A percentile compares a stretch with the other conserved stretches of the same genome.
These are phyloP conservation scores for Mortierella sp. DNA, from an alignment of 371 early-diverging fungal species.

Conservation along the genomic window DNA sequence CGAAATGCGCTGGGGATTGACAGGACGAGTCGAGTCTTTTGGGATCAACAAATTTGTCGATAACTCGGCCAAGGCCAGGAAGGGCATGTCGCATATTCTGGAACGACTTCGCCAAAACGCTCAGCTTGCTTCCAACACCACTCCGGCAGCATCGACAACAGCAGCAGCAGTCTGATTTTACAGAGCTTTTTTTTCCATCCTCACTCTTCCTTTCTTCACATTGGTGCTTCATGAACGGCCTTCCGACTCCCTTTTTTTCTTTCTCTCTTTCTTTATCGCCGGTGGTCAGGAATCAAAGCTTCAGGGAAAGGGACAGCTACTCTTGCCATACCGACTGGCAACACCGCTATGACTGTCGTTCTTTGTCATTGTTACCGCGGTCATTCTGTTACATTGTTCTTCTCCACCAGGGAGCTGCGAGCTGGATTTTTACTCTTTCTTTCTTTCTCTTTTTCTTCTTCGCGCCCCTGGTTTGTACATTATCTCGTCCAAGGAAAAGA, in stretches of 20 bases:
- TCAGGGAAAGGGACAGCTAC: background rate
- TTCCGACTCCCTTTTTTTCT: no score
- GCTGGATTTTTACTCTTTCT: no score
- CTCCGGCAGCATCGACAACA: slow-evolving; percentile 3
- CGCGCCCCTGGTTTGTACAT: no score
- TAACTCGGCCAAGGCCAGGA: slow-evolving; percentile 81
- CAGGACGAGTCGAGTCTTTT: slow-evolving; percentile 82
- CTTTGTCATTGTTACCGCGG: background rate
- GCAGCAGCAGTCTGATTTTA: background rate
- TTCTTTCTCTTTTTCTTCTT: no score
- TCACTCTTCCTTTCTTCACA: no score
- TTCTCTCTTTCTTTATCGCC: no score
- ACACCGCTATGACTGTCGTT: background rate
- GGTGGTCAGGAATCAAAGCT: background rate
- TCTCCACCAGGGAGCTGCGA: no score
- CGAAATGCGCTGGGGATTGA: slow-evolving; percentile 85
- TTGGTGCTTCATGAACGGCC: no score
- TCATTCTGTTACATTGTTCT: background rate
- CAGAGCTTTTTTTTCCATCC: no score
- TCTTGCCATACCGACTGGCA: background rate
- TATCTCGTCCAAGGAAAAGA: no score
- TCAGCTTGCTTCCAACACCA: no score
- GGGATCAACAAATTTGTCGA: slow-evolving; percentile 83
- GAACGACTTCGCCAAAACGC: slow-evolving; percentile 52
- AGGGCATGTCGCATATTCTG: slow-evolving; percentile 85